Conservation (phyloP, 345 rosid genomes). For the Arabidopsis suecica region DNA sequence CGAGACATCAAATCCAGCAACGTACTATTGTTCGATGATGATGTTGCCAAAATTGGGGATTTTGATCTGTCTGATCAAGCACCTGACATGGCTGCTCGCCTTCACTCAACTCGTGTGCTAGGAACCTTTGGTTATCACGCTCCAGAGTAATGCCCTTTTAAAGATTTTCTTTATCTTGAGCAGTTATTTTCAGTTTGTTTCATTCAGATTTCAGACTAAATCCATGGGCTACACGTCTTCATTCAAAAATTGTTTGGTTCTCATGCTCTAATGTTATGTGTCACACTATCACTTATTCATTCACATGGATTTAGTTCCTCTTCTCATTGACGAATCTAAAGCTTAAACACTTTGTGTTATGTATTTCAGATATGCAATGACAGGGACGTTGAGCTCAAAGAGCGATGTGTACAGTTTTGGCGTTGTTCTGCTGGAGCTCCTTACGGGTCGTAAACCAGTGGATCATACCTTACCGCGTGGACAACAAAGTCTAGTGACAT, state of each 20-base stretch:
- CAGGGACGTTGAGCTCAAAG: constrained; percentile 76
- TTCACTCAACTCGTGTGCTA: constrained; percentile 92
- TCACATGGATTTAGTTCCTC: not conserved
- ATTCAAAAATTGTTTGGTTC: not conserved
- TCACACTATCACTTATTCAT: not conserved
- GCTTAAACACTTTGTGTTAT: constrained; percentile 7
- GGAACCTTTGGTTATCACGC: constrained; percentile 99
- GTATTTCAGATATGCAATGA: constrained; percentile 73
- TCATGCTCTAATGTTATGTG: not conserved
- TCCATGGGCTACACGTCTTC: not conserved
- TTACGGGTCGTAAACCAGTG: constrained; percentile 86
- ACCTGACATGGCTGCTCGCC: constrained; percentile 90
- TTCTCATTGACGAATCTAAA: constrained; percentile 5
- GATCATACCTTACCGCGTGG: constrained; percentile 86
- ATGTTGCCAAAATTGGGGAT: constrained; percentile 90
- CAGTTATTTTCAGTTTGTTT: not conserved
- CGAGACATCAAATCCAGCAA: constrained; percentile 93
- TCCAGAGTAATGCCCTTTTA: constrained; percentile 75
- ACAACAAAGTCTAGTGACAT: constrained; percentile 82
- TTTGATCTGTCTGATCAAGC: constrained; percentile 94
- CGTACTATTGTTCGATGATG: constrained; percentile 77
- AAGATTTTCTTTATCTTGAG: not conserved
- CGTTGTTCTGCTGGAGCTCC: constrained; percentile 77
- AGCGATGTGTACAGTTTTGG: constrained; percentile 89
- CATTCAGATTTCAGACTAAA: not conserved